Evolutionary conservation across 805 yeast species (phyloP).

Genomic region (Nakazawaea anatomiae): DNA sequence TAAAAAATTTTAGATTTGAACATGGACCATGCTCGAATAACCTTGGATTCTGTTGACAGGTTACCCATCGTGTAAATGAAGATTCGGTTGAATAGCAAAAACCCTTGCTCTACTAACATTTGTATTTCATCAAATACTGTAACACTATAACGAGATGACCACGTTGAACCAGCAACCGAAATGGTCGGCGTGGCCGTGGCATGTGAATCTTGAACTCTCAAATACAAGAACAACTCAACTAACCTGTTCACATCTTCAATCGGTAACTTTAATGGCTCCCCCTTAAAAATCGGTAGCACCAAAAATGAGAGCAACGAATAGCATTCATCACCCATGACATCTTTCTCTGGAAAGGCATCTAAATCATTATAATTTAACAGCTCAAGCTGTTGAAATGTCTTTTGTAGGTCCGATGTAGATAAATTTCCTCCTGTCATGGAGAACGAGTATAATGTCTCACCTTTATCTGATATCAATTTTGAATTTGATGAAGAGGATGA

Average conservation of each 20-base stretch:
- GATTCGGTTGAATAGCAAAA: conserved; percentile 22
- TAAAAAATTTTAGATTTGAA: conserved; percentile 52
- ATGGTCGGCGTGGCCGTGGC: not conserved
- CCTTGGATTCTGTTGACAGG: conserved; percentile 19
- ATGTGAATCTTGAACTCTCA: conserved; percentile 14
- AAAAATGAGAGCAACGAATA: conserved; percentile 41
- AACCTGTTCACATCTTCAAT: conserved; percentile 52
- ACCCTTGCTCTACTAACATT: conserved; percentile 38
- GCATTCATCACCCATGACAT: conserved; percentile 38
- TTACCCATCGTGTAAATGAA: conserved; percentile 22
- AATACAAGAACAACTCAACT: conserved; percentile 28
- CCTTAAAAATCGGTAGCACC: conserved; percentile 40
- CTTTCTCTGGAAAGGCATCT: conserved; percentile 27
- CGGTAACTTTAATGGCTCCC: conserved; percentile 43
- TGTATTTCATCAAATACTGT: conserved; percentile 37
- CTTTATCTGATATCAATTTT: conserved; percentile 20
- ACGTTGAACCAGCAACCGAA: not conserved
- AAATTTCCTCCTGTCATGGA: conserved; percentile 22
- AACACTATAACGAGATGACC: conserved; percentile 19
- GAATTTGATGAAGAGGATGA: conserved; percentile 35
- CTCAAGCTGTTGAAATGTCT: conserved; percentile 25
- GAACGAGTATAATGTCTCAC: conserved; percentile 31
- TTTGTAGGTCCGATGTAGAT: conserved; percentile 22
- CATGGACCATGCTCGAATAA: conserved; percentile 47
- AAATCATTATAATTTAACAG: conserved; percentile 20